Percentiles rank a stretch among this genome's conserved stretches.
Conservation (phyloP, 768 basidiomycete genomes). For the Mrakia hoshinonis region DNA sequence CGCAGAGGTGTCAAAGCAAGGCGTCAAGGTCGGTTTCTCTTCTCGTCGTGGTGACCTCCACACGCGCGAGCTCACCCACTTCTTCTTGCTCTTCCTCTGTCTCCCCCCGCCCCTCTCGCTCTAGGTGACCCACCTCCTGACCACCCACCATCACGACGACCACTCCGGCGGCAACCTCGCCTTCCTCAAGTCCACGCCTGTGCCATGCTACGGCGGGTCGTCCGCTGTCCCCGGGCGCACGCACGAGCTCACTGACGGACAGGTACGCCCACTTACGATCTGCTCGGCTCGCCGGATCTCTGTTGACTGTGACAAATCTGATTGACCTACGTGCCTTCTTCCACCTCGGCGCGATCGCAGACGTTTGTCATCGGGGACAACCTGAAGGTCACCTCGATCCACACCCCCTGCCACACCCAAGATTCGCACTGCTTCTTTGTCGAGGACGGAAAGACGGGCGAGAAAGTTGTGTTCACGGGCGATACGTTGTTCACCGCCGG, state of each 20-base stretch:
- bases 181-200: constrained; percentile 3
- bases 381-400: constrained; percentile 19
- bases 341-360: too few relatives aligned
- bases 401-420: constrained; percentile 29
- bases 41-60: not conserved
- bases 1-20: constrained; percentile 11
- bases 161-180: constrained; percentile 26
- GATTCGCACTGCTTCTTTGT: constrained; percentile 24
- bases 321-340: too few relatives aligned
- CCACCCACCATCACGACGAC: constrained; percentile 29
- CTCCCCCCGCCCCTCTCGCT: not conserved
- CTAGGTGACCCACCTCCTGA: constrained; percentile 26
- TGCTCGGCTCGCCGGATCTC: too few relatives aligned
- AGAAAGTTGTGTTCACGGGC: constrained; percentile 26
- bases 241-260: constrained; percentile 18
- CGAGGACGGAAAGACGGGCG: constrained; percentile 3
- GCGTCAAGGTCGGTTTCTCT: constrained; percentile 20
- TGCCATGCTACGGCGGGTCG: constrained; percentile 24
- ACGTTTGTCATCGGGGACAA: constrained; percentile 19
- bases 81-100: not conserved
- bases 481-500: constrained; percentile 30
- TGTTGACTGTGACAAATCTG: too few relatives aligned
- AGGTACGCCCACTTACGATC: too few relatives aligned
- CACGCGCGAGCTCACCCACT: not conserved
- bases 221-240: constrained; percentile 13